These are phyloP conservation scores for Fusarium sp. DNA, from an alignment of 2,329 filamentous ascomycete genomes.

Conservation along the genomic window DNA sequence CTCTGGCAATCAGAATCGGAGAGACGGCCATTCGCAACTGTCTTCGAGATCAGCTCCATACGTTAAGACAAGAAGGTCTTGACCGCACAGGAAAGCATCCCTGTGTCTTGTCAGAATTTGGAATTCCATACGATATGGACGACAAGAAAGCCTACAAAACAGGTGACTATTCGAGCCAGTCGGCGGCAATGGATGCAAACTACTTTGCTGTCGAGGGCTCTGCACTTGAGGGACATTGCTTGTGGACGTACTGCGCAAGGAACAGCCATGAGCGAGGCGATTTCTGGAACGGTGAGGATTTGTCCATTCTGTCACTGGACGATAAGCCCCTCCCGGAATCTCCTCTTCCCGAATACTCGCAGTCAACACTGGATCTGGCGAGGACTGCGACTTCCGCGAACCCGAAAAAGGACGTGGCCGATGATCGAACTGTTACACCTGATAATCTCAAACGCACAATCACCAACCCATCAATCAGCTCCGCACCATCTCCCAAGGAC, in stretches of 20 bases:
- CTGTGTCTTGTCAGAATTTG: constrained; percentile 93
- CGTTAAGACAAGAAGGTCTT: constrained; percentile 87
- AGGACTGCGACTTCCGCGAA: constrained; percentile 40
- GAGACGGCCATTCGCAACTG: constrained; percentile 96
- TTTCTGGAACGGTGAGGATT: constrained; percentile 96
- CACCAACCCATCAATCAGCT: constrained; percentile 76
- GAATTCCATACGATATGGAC: constrained; percentile 99
- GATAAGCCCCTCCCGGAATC: constrained; percentile 76
- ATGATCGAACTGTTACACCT: constrained; percentile 76
- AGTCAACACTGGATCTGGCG: constrained; percentile 62
- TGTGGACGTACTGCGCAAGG: constrained; percentile 88
- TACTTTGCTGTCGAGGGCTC: constrained; percentile 93
- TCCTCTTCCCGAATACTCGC: constrained; percentile 62
- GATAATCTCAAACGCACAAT: constrained; percentile 82
- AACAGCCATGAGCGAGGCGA: constrained; percentile 94
- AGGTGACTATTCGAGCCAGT: constrained; percentile 94
- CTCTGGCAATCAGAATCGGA: constrained; percentile 92
- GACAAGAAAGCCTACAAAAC: constrained; percentile 95
- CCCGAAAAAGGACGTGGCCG: constrained; percentile 60
- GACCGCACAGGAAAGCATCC: constrained; percentile 91
- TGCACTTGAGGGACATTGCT: constrained; percentile 84
- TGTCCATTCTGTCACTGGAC: constrained; percentile 90
- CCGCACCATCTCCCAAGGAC: constrained; percentile 65
- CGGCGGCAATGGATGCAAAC: constrained; percentile 94
- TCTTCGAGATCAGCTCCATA: constrained; percentile 87